Evolutionary conservation across 495 filamentous ascomycete genomes (phyloP), one percentile per base, ranked within the genome.

Genomic region (Cetradonia linearis): DNA sequence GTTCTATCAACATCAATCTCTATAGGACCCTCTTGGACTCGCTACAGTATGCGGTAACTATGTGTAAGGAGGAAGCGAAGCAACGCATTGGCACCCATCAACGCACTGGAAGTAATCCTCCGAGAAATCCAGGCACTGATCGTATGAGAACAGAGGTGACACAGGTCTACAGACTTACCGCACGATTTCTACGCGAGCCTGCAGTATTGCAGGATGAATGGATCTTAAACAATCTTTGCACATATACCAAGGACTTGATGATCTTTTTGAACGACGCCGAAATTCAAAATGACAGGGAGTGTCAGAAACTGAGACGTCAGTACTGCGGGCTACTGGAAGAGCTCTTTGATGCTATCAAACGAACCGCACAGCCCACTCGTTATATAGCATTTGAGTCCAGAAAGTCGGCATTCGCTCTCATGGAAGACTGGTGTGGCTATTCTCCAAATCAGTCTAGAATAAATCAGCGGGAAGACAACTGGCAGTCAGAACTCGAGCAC

Each of bases 351-450:
- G 88, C 88, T 14, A 86, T 95, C 62, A 95, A 93, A 66, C 83
- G 87, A 40, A 89, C 89, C 0, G 85, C 83, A 63, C 88, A 96
- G 64, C 86, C 91, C 5, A 84, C 87, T 2, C 80, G 88, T 25
- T 97, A 91, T 89, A 91, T 98, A 77, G 88, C 94, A 0, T 98
- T 98, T 63, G 93, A 96, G 69, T 86, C 90, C 0, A 78, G 93
- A 28, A 91, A 95, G 67, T 96, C 93, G 11, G 83, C 91, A 7
- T 98, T 97, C 68, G 85, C 91, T 6, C 72, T 97, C 36, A 97
- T 98, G 91, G 92, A 97, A 69, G 92, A 97, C 59, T 98, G 93
- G 93, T 97, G 94, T 73, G 93, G 94, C 0, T 94, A 93, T 70
- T 95, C 93, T 0, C 89, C 93, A 7, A 95, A 96, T 69, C 91